Percentiles rank a stretch among this genome's conserved stretches.
Evolutionary conservation across 2,329 filamentous ascomycete genomes (phyloP).

Genomic region (Setomelanomma holmii): DNA sequence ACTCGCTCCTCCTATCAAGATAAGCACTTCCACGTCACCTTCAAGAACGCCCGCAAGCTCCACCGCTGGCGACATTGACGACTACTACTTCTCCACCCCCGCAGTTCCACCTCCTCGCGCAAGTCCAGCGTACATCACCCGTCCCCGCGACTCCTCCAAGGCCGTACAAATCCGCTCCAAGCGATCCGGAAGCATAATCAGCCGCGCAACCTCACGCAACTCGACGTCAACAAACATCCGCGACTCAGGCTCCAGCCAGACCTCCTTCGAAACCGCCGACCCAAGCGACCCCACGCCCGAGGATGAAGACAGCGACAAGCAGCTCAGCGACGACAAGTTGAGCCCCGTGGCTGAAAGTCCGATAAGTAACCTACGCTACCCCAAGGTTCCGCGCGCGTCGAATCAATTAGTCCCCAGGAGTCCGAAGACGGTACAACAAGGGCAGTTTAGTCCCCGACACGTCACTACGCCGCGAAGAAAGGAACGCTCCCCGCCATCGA

Average conservation of each 20-base stretch:
- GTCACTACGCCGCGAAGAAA: conserved; percentile 1
- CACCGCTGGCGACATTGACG: conserved; percentile 42
- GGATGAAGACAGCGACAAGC: conserved; percentile 50
- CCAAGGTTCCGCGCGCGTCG: conserved; percentile 56
- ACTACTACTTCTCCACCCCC: conserved; percentile 45
- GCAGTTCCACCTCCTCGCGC: conserved; percentile 19
- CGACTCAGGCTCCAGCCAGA: conserved; percentile 48
- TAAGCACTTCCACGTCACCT: conserved; percentile 20
- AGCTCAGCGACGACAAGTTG: conserved; percentile 39
- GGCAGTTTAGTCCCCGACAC: conserved; percentile 4
- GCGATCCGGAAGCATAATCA: conserved; percentile 37
- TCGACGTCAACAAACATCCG: conserved; percentile 42
- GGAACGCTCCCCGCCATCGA: conserved; percentile 18
- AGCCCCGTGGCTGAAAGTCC: conserved; percentile 54
- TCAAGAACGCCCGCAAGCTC: conserved; percentile 29
- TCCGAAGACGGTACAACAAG: conserved; percentile 10
- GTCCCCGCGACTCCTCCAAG: conserved; percentile 27
- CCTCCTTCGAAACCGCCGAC: conserved; percentile 56
- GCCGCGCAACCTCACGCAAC: conserved; percentile 32
- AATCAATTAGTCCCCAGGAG: conserved; percentile 55
- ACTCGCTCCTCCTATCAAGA: conserved; percentile 22
- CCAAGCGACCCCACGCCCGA: conserved; percentile 56
- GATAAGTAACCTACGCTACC: conserved; percentile 55
- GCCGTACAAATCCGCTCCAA: conserved; percentile 30
- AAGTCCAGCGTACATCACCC: conserved; percentile 16